Evolutionary conservation across 2,329 filamentous ascomycete genomes (phyloP), one percentile per base, ranked within the genome.

Genomic region (Blastomyces emzantsi): DNA sequence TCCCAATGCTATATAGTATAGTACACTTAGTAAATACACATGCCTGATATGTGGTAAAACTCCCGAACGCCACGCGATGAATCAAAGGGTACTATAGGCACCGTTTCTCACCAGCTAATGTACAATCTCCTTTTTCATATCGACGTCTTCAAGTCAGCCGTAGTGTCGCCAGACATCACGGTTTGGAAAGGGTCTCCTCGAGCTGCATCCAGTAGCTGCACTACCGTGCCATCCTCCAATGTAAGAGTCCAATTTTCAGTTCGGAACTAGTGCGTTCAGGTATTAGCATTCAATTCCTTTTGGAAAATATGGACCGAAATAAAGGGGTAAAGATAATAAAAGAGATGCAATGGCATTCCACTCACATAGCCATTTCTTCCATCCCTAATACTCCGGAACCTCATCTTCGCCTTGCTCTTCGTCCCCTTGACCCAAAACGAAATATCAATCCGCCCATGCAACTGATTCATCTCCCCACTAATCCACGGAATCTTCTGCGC

Each of bases 161-260:
- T 6, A 28, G n/a, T 17, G 43, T 60, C 41, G 25, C 41, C 76
- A 77, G 54, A 77, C 79, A 69, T 74, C 70, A 78, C 72, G 52
- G 83, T 75, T 70, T 74, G 77, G 73, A 94, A 92, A 52, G 90
- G 89, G 80, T 94, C 82, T 64, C 78, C 80, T 4, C 83, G 85
- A 69, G 90, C 80, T 1, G 83, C 85, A 70, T 90, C 86, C 66
- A 97, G 81, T 74, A 99, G 77, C 72, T 95, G 88, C 68, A 97
- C 83, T 68, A 88, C 85, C 61, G 80, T 80, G 52, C 85, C 85
- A 70, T 86, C 84, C 66, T 83, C 81, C 66, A 85, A 86, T 74
- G 87, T 85, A 70, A 99, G 79, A 73, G 88, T 94, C 92, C 93
- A 99, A 80, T 92, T 90, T 64, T 87, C 84, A 45, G 94, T 99